These are phyloP conservation scores for Limonium bicolor DNA, from an alignment of 148 eudicot species.

Conservation along the genomic window DNA sequence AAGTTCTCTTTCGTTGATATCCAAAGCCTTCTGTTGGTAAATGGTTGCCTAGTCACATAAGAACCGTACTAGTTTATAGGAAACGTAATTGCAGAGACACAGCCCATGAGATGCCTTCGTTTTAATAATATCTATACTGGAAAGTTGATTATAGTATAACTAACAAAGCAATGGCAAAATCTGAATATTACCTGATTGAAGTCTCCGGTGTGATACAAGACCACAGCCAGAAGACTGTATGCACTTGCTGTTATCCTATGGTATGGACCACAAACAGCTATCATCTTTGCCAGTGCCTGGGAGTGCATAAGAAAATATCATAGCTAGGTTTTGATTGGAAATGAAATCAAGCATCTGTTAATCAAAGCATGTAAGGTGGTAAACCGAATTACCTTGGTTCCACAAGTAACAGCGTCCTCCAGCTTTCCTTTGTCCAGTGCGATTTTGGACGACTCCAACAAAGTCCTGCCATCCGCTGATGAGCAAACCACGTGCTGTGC, in stretches of 20 bases:
- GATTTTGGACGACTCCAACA: conserved; percentile 85
- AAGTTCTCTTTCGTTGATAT: conserved; percentile 95
- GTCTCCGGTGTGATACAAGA: conserved; percentile 96
- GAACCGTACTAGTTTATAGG: too few species aligned
- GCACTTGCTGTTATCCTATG: conserved; percentile 96
- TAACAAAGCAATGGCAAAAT: too few species aligned
- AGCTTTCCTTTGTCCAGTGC: conserved; percentile 96
- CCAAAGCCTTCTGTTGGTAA: conserved; percentile 95
- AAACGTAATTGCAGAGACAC: too few species aligned
- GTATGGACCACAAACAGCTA: conserved; percentile 96
- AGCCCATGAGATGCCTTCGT: too few species aligned
- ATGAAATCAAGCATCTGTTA: too few species aligned
- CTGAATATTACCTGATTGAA: conserved; percentile 89
- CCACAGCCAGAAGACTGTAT: conserved; percentile 95
- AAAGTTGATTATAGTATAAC: too few species aligned
- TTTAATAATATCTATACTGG: too few species aligned
- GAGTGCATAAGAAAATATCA: too few species aligned
- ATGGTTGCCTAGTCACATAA: conserved; percentile 63
- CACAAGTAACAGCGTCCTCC: conserved; percentile 90
- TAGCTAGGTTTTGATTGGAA: too few species aligned
- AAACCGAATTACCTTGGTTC: conserved; percentile 89
- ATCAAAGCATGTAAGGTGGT: too few species aligned
- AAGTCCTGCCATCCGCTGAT: conserved; percentile 86
- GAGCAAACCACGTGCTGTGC: conserved; percentile 83
- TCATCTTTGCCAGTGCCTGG: conserved; percentile 91